Evolutionary conservation across 2,329 filamentous ascomycete genomes (phyloP), one percentile per base, ranked within the genome.

Genomic region (Colletotrichum abscissum): DNA sequence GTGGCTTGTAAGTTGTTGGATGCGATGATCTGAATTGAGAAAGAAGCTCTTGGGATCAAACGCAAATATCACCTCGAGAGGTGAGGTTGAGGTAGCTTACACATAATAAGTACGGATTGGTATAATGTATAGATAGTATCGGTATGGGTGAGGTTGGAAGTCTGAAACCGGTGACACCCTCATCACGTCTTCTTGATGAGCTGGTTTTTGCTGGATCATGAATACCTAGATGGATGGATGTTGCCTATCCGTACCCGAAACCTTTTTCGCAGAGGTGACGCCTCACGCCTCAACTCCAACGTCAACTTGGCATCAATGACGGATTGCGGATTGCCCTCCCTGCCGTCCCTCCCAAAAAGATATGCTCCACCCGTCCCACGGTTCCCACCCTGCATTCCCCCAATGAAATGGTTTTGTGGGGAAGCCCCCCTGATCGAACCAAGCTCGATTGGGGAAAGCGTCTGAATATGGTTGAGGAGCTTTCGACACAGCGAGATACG

Each of bases 391-490:
- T 73, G 49, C 60, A 66, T 66, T 73, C 67, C 73, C 73, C 73
- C 73, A 75, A 75, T 75, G 70, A 75, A 75, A 75, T 75, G 66
- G 56, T 66, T 75, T 72, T 78, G 78, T 79, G 77, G 79, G 77
- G 77, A 77, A 79, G 72, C 67, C n/a, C 57, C 72, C 72, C 52
- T 72, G 63, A 72, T 72, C 52, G 6, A 59, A 46, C 42, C 69
- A 80, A 78, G 28, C 81, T 77, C 0, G 19, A 75, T 77, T 69
- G 49, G 78, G 82, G 7, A 73, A 84, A 83, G 83, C 69, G 60
- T 59, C 9, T 24, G 49, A 79, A 84, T 84, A 85, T 86, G 83
- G 84, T 86, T 86, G 84, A 86, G 84, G 76, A 82, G 78, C 76
- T 78, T 73, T 76, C 38, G 14, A 42, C 5, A 2, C 14, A 19